A percentile compares a stretch with the other conserved stretches of the same genome.
Evolutionary conservation across 345 rosid genomes (phyloP).

Genomic region (Cardamine chenopodiifolia): DNA sequence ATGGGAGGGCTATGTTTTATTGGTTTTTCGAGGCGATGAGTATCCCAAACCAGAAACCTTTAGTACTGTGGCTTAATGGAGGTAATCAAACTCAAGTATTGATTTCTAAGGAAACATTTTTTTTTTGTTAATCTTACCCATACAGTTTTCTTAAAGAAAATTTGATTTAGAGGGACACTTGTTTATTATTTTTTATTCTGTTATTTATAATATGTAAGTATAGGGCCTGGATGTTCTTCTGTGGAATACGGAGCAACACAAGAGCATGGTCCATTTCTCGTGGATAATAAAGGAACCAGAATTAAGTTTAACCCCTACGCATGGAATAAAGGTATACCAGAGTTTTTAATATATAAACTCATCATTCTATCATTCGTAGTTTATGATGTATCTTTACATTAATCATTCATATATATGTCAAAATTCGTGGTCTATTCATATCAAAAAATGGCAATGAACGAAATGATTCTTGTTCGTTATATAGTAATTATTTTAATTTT

Average conservation of each 20-base stretch:
- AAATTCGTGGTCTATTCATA: background rate
- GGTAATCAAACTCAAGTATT: slow-evolving; percentile 50
- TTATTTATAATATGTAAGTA: background rate
- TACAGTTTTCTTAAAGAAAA: background rate
- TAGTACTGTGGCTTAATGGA: slow-evolving; percentile 97
- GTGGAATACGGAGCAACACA: slow-evolving; percentile 97
- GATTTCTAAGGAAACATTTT: background rate
- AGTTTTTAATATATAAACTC: no score
- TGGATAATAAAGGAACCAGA: slow-evolving; percentile 62
- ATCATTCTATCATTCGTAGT: background rate
- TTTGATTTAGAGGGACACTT: background rate
- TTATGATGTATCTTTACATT: background rate
- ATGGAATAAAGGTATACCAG: slow-evolving; percentile 76
- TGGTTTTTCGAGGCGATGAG: slow-evolving; percentile 82
- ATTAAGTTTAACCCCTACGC: slow-evolving; percentile 66
- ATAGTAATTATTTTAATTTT: no score
- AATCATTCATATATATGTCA: background rate
- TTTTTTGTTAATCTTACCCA: background rate
- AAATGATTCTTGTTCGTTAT: background rate
- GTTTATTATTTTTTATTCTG: background rate
- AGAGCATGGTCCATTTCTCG: slow-evolving; percentile 95
- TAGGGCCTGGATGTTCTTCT: slow-evolving; percentile 98
- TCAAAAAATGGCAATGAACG: background rate
- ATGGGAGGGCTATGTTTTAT: slow-evolving; percentile 78
- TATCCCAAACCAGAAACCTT: slow-evolving; percentile 63